Evolutionary conservation across 495 filamentous ascomycete genomes (phyloP), one percentile per base, ranked within the genome.

Genomic region (Neurospora sp.): DNA sequence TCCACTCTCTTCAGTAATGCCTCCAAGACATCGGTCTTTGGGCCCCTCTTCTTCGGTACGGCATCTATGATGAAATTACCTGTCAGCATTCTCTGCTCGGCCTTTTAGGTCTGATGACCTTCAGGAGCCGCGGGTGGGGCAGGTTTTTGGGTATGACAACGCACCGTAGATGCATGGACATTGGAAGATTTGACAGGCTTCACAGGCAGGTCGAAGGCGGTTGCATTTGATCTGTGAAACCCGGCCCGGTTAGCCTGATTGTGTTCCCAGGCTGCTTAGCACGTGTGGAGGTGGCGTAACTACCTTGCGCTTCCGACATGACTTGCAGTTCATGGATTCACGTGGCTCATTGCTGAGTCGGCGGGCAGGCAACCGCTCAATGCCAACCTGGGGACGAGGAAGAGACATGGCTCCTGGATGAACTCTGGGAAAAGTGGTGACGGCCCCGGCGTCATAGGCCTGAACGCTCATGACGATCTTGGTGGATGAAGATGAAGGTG

Each of bases 271-370:
- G 39, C 60, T 23, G 38, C 16, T 46, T 9, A 35, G 71, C 11
- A 54, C 31, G 40, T 20, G 16, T 27, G 49, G 37, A 14, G 31
- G 39, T 71, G 74, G 70, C 77, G 72, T 69, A 5, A 70, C 72
- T 80, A 93, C 92, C 86, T 96, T 96, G 78, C 93, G 87, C 81
- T 95, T 96, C 76, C 93, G 90, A 85, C 93, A 96, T 31, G 91
- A 94, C 80, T 96, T 95, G 88, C 93, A 96, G 81, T 96, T 96
- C 93, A 96, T 96, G 23, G 92, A 91, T 84, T 95, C 92, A 76
- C 93, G 90, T 31, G 91, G 92, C 78, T 94, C 92, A 78, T 88
- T 89, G 84, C 87, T 90, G 83, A 89, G 85, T 66, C 92, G 90
- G 71, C 93, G 90, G 40, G 89, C 86, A 46, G 92, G 91, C 76